These are phyloP conservation scores for Verbascum thapsus DNA, from an alignment of 257 asterid genomes.

Conservation along the genomic window DNA sequence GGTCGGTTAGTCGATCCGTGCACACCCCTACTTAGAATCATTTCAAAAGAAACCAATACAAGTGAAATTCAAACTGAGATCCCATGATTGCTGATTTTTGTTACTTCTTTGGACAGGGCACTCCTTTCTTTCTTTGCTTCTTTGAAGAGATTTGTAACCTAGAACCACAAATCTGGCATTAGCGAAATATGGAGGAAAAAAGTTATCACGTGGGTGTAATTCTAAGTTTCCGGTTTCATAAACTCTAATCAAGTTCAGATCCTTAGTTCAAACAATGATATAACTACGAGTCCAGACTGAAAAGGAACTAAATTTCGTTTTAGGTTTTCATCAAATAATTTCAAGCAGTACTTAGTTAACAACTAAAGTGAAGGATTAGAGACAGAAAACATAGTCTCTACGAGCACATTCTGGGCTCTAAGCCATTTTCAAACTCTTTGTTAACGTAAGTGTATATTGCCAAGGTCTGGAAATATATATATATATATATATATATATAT, in stretches of 20 bases:
- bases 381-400: too few relatives aligned
- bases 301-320: background rate
- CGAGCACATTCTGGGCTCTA: background rate
- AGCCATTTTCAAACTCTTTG: background rate
- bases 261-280: background rate
- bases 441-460: background rate
- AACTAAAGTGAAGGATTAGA: too few relatives aligned
- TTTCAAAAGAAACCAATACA: background rate
- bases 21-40: too few relatives aligned
- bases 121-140: constrained; percentile 73
- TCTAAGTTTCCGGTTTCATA: constrained; percentile 10
- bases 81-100: constrained; percentile 87
- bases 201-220: background rate
- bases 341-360: too few relatives aligned
- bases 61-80: constrained; percentile 86
- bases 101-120: constrained; percentile 71
- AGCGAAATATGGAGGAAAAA: constrained; percentile 1
- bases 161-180: constrained; percentile 16
- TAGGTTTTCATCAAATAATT: background rate
- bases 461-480: background rate
- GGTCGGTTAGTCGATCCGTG: too few relatives aligned
- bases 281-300: background rate
- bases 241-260: background rate
- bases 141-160: constrained; percentile 76
- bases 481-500: background rate